Conservation (phyloP, 257 asterid species). For the Solanum sitiens region DNA sequence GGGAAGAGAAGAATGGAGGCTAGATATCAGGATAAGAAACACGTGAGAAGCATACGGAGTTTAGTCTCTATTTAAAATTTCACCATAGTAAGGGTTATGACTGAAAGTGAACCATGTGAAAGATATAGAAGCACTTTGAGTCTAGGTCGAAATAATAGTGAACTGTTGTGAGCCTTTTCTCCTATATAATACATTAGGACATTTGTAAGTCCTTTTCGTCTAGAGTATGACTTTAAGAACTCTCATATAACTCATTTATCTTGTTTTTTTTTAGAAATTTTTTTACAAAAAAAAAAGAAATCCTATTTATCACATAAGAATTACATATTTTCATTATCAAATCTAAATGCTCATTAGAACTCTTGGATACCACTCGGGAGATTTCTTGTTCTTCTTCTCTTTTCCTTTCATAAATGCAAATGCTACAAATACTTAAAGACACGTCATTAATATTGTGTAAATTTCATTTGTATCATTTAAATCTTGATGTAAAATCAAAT, state of each 20-base stretch:
- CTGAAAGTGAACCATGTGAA: not conserved
- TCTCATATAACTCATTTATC: not conserved
- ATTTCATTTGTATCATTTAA: not conserved
- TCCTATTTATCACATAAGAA: not conserved
- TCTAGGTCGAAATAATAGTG: not conserved
- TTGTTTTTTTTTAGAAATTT: no score
- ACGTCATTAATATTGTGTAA: not conserved
- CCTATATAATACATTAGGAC: not conserved
- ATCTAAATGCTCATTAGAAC: not conserved
- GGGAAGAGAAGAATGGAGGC: not conserved
- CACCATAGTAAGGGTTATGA: not conserved
- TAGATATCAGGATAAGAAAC: not conserved
- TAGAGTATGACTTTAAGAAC: not conserved
- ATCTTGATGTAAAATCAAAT: not conserved
- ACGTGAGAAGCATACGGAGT: not conserved
- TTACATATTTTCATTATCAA: not conserved
- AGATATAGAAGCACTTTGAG: not conserved
- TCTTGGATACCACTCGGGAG: not conserved
- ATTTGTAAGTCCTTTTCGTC: not conserved
- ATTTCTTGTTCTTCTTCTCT: not conserved
- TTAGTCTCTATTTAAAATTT: not conserved
- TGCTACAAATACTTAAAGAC: not conserved
- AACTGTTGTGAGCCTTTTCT: not conserved
- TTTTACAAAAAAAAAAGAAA: not conserved
- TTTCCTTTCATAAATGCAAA: no score